phyloP scores from a whole-genome alignment of 495 filamentous ascomycete genomes.

The Chlorociboria aeruginascens region DNA sequence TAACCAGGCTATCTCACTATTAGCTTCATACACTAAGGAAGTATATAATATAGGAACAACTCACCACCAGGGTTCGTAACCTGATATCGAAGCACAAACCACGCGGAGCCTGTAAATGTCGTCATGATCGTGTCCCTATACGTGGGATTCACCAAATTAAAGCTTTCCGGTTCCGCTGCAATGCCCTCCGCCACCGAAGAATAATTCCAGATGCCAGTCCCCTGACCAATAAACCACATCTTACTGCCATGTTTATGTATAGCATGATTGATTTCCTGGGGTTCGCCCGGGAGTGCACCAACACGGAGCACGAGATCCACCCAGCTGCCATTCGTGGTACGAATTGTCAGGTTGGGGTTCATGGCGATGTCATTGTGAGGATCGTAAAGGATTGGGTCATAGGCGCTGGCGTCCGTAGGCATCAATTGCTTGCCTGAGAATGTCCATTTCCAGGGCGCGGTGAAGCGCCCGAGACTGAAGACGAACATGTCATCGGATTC shows the following conservation, averaged over 20 bases:
- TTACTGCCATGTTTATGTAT: constrained; percentile 56
- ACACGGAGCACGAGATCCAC: constrained; percentile 42
- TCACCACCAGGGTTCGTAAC: constrained; percentile 38
- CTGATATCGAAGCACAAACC: constrained; percentile 44
- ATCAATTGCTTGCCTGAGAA: constrained; percentile 26
- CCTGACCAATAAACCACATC: constrained; percentile 41
- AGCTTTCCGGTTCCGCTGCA: neutral
- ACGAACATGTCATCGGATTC: constrained; percentile 29
- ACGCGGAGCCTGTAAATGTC: constrained; percentile 22
- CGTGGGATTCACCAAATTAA: neutral
- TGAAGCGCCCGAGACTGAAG: constrained; percentile 26
- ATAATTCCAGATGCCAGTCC: constrained; percentile 35
- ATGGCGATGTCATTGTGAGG: constrained; percentile 19
- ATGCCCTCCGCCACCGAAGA: constrained; percentile 33
- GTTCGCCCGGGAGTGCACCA: constrained; percentile 22
- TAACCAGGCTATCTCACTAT: constrained; percentile 26
- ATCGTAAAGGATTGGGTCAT: constrained; percentile 31
- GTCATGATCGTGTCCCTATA: neutral
- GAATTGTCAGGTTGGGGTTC: constrained; percentile 30
- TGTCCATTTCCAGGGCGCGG: constrained; percentile 34
- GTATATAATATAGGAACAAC: no score
- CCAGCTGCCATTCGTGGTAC: constrained; percentile 36
- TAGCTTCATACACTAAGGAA: no score
- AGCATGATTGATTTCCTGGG: constrained; percentile 28
- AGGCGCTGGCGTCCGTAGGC: constrained; percentile 14